These are phyloP conservation scores for Phoma sp. DNA, from an alignment of 2,329 filamentous ascomycete species.

Conservation along the genomic window DNA sequence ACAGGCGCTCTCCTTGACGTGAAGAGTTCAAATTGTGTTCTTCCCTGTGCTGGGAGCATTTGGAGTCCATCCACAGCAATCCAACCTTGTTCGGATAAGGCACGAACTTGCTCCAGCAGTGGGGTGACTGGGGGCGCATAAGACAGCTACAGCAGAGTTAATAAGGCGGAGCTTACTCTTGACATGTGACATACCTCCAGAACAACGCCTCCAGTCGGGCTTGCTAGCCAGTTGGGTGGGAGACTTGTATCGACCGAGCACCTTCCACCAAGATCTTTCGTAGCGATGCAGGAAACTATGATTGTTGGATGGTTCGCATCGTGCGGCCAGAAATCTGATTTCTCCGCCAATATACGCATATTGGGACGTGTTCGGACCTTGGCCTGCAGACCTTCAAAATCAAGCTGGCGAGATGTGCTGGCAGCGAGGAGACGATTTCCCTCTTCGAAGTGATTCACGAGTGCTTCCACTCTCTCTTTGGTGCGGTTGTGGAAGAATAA, in stretches of 20 bases:
- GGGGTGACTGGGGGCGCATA: neutral
- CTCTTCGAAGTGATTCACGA: neutral
- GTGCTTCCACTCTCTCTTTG: neutral
- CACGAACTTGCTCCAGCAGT: neutral
- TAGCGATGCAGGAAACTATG: conserved; percentile 1
- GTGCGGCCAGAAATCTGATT: neutral
- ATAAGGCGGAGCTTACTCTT: neutral
- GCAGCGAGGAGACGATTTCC: neutral
- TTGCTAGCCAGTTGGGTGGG: neutral
- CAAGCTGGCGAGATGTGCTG: too few species aligned
- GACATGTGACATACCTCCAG: neutral
- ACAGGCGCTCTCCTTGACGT: neutral
- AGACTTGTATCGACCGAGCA: conserved; percentile 1
- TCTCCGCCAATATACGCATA: neutral
- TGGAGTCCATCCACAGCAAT: conserved; percentile 3
- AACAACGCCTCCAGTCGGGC: conserved; percentile 1
- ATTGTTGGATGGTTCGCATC: neutral
- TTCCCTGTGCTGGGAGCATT: conserved; percentile 1
- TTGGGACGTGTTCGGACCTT: neutral
- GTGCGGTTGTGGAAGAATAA: conserved; percentile 1
- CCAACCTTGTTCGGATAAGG: neutral
- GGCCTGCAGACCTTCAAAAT: neutral
- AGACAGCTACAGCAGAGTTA: neutral
- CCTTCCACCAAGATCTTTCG: neutral
- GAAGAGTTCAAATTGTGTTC: conserved; percentile 1